Evolutionary conservation across 805 yeast genomes (phyloP), one percentile per base, ranked within the genome.

Genomic region (Candida oleophila): DNA sequence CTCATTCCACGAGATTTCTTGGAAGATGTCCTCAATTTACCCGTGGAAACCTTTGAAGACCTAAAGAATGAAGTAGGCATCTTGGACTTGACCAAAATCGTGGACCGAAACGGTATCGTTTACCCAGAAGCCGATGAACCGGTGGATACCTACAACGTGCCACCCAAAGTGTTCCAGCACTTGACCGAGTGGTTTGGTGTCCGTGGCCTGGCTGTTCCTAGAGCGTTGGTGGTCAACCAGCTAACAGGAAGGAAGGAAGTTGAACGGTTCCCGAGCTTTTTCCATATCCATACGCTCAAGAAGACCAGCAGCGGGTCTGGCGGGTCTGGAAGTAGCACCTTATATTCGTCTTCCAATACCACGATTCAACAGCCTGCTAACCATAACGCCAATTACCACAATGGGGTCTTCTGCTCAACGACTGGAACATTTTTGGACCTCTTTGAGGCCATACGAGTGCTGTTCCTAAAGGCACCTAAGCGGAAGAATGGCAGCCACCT

Each of bases 181-280:
- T 59, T 85, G 8, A 61, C 59, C 1, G 66, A 69, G 28, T 79
- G 85, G 83, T 83, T 82, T 59, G 87, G 86, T 0, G 43, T 78
- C 19, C 56, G 62, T 1, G 72, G 74, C 0, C 59, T 49, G 5
- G 71, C 74, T 1, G 65, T 71, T 8, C 49, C 64, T 4, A 60
- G 76, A 42, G 57, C 59, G 19, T 45, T 71, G 3, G 47, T 64
- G 4, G 39, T 54, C 2, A 61, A 65, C 44, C 50, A 51, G 2
- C 54, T 53, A 15, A 57, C 64, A 2, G 70, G 68, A n/a, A 47
- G 50, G 9, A 53, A 50, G 22, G 62, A 54, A 16, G 56, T 71
- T 41, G 77, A 73, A 53, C 52, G 67, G 22, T 59, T 50, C 46
- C 75, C 75, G 5, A 72, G 73, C 2, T 51, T 49, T 14, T 70